Evolutionary conservation across 345 rosid species (phyloP), one percentile per base, ranked within the genome.

Genomic region (Gossypium anomalum): DNA sequence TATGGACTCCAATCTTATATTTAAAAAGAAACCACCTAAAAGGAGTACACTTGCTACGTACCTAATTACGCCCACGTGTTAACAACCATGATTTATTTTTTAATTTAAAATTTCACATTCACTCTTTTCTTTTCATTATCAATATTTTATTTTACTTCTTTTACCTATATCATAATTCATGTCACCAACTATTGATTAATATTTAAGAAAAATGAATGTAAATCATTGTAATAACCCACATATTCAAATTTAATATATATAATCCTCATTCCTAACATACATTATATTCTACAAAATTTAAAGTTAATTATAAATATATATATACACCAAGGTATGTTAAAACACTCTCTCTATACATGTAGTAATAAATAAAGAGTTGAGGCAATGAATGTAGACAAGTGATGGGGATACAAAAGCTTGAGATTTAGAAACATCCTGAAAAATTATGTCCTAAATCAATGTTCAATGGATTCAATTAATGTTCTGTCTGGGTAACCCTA

Each of bases 391-490:
- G 75, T 72, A 59, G 67, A 72, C 66, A 71, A 22, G n/a, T 15
- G 48, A 15, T 9, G 72, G 38, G 58, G 23, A 57, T 20, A 29
- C 62, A 74, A 74, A 63, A 2, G 49, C 60, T 64, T 52, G 47
- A 66, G 51, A 51, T 3, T 52, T 29, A 12, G 77, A 74, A 57
- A 51, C 60, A 74, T 3, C 41, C 44, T 13, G 34, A 20, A 20
- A 52, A 74, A 52, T 64, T 49, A 3, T 74, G 77, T 74, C 71
- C 52, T 34, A 8, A 64, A 74, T 74, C 77, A 74, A 74, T 64
- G 77, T 74, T 64, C 41, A 61, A 17, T 63, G 61, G 51, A 63
- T 74, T 38, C 9, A 66, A 74, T 49, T 63, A 9, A 10, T 4
- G 34, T 74, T 57, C 70, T 51, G 60, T 55, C 20, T 20, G 48